These are phyloP conservation scores for Leucosporidium creatinivorum DNA, from an alignment of 768 basidiomycete genomes.

Conservation along the genomic window DNA sequence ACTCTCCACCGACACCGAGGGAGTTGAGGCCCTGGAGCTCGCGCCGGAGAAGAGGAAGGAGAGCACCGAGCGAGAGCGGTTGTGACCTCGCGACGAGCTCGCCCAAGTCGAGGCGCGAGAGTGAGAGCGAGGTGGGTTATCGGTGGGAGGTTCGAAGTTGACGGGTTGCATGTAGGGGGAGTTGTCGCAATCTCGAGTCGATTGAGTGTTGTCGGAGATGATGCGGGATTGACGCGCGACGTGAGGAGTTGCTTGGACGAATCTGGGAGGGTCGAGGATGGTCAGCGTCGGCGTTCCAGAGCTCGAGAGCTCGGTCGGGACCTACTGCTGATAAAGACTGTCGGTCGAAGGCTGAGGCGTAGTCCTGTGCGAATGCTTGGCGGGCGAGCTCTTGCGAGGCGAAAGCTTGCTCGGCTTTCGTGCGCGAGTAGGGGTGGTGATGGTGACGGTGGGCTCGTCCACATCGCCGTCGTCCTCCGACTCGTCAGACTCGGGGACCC, in stretches of 20 bases:
- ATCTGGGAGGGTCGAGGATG: background rate
- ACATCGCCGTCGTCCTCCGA: slow-evolving; percentile 2
- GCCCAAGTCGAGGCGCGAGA: slow-evolving; percentile 11
- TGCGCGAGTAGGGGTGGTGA: slow-evolving; percentile 5
- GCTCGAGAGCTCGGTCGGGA: no score
- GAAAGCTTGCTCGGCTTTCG: slow-evolving; percentile 1
- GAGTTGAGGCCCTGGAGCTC: background rate
- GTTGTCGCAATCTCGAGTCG: background rate
- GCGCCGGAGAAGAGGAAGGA: slow-evolving; percentile 21
- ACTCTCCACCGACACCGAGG: background rate
- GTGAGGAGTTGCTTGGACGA: background rate
- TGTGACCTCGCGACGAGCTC: background rate
- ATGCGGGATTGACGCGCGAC: background rate
- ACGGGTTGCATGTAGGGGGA: background rate
- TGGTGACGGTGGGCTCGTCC: slow-evolving; percentile 29
- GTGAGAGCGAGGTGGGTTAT: slow-evolving; percentile 7
- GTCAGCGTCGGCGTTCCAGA: background rate
- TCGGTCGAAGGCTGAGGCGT: background rate
- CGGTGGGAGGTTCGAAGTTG: slow-evolving; percentile 4
- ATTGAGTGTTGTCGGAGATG: background rate
- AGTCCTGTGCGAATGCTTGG: background rate
- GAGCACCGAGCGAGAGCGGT: slow-evolving; percentile 16
- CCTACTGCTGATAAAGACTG: background rate
- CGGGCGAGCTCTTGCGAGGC: background rate
- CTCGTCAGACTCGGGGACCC: slow-evolving; percentile 6